Conservation (phyloP, 75 land plant genomes). For the Pinus albicaulis region DNA sequence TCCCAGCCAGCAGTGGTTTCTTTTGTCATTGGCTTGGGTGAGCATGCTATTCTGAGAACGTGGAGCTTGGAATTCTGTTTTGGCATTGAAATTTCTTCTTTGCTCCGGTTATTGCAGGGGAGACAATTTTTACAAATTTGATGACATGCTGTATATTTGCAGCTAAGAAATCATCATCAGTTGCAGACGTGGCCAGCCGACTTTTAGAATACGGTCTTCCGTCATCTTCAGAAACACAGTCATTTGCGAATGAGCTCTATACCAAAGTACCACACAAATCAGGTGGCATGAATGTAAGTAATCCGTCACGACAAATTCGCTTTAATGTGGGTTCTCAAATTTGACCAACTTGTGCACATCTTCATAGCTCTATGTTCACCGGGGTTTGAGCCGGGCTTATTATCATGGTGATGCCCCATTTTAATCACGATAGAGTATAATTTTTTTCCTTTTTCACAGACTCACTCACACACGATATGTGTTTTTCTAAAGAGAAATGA, state of each 20-base stretch:
- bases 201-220: conserved; percentile 49
- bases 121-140: background rate
- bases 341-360: no score
- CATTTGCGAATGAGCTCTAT: conserved; percentile 72
- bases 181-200: conserved; percentile 39
- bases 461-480: no score
- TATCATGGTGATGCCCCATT: no score
- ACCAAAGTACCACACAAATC: conserved; percentile 59
- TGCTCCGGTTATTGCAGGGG: background rate
- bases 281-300: conserved; percentile 59
- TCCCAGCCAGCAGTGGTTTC: conserved; percentile 62
- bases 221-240: conserved; percentile 29
- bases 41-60: conserved; percentile 3
- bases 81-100: background rate
- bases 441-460: no score
- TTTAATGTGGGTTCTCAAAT: no score
- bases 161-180: conserved; percentile 74
- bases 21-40: conserved; percentile 62
- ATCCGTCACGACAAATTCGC: background rate
- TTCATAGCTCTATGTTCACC: no score
- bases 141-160: conserved; percentile 5
- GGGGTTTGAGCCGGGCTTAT: no score
- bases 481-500: no score
- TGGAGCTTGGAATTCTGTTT: background rate
- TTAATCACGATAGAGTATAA: no score